These are phyloP conservation scores for Fragilaria crotonensis DNA, from an alignment of 108 stramenopile genomes.

Conservation along the genomic window DNA sequence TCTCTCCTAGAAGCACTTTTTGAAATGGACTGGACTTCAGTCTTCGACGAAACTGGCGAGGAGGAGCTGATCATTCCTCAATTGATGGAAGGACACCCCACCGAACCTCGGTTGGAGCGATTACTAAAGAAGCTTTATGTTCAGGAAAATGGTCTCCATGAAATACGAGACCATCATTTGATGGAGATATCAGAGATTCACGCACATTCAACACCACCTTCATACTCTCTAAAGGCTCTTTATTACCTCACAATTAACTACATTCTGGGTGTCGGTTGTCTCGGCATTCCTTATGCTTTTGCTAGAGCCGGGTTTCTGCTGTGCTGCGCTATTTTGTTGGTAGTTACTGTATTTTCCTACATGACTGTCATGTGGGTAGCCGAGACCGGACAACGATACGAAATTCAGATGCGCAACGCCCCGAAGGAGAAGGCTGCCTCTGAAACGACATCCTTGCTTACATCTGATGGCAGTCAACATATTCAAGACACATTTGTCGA, in stretches of 20 bases:
- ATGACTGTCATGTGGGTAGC: slow-evolving; percentile 43
- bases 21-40: slow-evolving; percentile 26
- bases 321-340: slow-evolving; percentile 13
- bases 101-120: slow-evolving; percentile 9
- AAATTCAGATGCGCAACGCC: background rate
- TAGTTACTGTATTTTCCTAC: slow-evolving; percentile 20
- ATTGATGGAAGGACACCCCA: background rate
- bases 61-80: slow-evolving; percentile 4
- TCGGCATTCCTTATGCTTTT: slow-evolving; percentile 41
- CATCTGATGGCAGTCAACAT: background rate
- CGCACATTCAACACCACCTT: no score
- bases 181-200: background rate
- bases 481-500: background rate
- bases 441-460: slow-evolving; percentile 1
- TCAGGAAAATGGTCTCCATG: background rate
- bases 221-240: slow-evolving; percentile 15
- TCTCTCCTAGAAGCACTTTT: no score
- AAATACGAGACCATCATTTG: background rate
- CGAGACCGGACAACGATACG: slow-evolving; percentile 19
- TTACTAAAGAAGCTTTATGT: no score
- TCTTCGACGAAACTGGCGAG: slow-evolving; percentile 2
- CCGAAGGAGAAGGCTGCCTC: background rate
- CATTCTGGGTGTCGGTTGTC: slow-evolving; percentile 45
- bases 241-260: slow-evolving; percentile 46
- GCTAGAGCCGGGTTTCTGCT: slow-evolving; percentile 28